These are phyloP conservation scores for Coniochaeta pulveracea DNA, from an alignment of 2,329 filamentous ascomycete genomes.

Conservation along the genomic window DNA sequence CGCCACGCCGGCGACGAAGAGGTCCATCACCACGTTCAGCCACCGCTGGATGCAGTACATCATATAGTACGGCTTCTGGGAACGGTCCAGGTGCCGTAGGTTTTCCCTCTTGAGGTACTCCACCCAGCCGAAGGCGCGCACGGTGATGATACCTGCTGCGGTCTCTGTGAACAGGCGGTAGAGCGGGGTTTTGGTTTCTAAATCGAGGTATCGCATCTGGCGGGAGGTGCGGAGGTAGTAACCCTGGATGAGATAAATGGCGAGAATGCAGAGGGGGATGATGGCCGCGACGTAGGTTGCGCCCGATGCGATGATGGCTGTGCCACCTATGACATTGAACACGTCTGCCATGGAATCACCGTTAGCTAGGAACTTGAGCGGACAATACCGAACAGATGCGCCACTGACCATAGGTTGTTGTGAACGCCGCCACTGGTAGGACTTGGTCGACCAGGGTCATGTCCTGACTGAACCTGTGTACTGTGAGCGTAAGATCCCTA, in stretches of 20 bases:
- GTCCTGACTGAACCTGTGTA: constrained; percentile 6
- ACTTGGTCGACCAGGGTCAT: constrained; percentile 7
- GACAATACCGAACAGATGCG: neutral
- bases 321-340: neutral
- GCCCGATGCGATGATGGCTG: neutral
- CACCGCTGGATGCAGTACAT: constrained; percentile 11
- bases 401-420: constrained; percentile 3
- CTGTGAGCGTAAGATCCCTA: too few relatives aligned
- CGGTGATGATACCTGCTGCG: constrained; percentile 51
- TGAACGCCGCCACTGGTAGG: constrained; percentile 4
- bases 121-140: constrained; percentile 16
- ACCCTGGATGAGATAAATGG: constrained; percentile 36
- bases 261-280: constrained; percentile 31
- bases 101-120: neutral
- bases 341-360: neutral
- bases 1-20: constrained; percentile 9
- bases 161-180: constrained; percentile 35
- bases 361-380: neutral
- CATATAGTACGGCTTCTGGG: constrained; percentile 10
- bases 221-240: constrained; percentile 46
- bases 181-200: neutral
- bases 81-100: constrained; percentile 4
- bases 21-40: constrained; percentile 10
- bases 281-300: constrained; percentile 17
- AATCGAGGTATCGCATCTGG: constrained; percentile 43